Evolutionary conservation across 2,329 filamentous ascomycete genomes (phyloP).

Genomic region (Pestalotiopsis sp.): DNA sequence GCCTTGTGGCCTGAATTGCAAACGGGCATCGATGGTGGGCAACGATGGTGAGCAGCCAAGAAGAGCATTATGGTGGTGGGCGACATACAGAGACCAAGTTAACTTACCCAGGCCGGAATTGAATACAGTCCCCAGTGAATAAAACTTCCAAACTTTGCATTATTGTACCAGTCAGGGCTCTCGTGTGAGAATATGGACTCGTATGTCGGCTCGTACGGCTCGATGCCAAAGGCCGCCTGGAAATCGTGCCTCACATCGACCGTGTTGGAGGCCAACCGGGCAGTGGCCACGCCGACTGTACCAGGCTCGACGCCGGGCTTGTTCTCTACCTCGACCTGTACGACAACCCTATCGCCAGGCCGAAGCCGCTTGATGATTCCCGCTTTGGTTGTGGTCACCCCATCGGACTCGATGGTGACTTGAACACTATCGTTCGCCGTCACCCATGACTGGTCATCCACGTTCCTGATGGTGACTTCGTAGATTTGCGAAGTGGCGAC

Average conservation of each 20-base stretch:
- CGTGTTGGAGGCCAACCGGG: slow-evolving; percentile 4
- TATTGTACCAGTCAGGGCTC: slow-evolving; percentile 36
- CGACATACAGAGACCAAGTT: neutral
- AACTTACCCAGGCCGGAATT: slow-evolving; percentile 51
- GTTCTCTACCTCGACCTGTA: slow-evolving; percentile 36
- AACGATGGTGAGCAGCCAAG: too few relatives aligned
- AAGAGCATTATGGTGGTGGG: too few relatives aligned
- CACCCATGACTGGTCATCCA: slow-evolving; percentile 32
- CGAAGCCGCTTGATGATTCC: slow-evolving; percentile 41
- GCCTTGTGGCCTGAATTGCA: too few relatives aligned
- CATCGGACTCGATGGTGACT: slow-evolving; percentile 32
- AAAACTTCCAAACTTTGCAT: slow-evolving; percentile 62
- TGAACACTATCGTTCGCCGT: slow-evolving; percentile 28
- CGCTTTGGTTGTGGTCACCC: slow-evolving; percentile 46
- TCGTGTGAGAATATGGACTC: slow-evolving; percentile 36
- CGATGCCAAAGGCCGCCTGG: slow-evolving; percentile 37
- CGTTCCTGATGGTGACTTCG: slow-evolving; percentile 43
- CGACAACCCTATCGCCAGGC: slow-evolving; percentile 45
- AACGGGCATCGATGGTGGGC: too few relatives aligned
- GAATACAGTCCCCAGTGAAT: slow-evolving; percentile 62
- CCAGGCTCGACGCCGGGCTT: slow-evolving; percentile 21
- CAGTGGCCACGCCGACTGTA: slow-evolving; percentile 19
- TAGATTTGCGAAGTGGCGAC: slow-evolving; percentile 39
- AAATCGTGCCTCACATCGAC: slow-evolving; percentile 30
- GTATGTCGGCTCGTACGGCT: slow-evolving; percentile 33